Evolutionary conservation across 352 stramenopile genomes (phyloP).

Genomic region (Phytophthora quininea): DNA sequence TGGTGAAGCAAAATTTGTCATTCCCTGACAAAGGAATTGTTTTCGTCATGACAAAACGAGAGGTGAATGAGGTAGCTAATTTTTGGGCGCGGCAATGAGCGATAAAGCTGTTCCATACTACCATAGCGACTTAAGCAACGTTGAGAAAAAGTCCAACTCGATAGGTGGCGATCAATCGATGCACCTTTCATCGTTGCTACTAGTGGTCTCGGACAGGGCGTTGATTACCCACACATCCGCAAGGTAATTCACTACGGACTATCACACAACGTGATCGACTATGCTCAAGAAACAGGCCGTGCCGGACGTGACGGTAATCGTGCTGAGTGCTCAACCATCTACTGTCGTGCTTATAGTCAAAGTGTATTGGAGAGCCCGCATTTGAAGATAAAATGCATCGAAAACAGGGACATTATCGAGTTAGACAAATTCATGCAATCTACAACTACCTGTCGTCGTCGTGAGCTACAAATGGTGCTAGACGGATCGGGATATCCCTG

Average conservation of each 20-base stretch:
- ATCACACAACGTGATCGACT: slow-evolving; percentile 6
- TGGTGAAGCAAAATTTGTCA: not conserved
- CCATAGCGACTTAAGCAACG: too few species aligned
- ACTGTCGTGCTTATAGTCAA: not conserved
- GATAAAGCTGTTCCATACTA: too few species aligned
- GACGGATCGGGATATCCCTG: not conserved
- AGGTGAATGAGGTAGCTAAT: slow-evolving; percentile 3
- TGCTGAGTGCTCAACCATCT: not conserved
- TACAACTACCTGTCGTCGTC: not conserved
- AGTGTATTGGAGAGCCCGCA: not conserved
- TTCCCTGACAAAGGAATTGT: slow-evolving; percentile 5
- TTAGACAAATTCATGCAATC: not conserved
- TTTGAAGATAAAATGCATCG: not conserved
- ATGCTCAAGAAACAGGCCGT: slow-evolving; percentile 4
- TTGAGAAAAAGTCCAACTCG: too few species aligned
- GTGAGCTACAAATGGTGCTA: not conserved
- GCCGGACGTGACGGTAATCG: not conserved
- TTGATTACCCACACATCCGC: slow-evolving; percentile 1
- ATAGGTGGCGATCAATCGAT: too few species aligned
- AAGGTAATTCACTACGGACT: slow-evolving; percentile 6
- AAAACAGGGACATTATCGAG: not conserved
- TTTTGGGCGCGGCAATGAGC: not conserved
- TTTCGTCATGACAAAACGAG: not conserved
- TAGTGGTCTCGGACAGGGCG: slow-evolving; percentile 4
- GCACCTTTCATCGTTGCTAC: not conserved